These are phyloP conservation scores for Wickerhamomyces chambardii DNA, from an alignment of 805 yeast genomes.

Conservation along the genomic window DNA sequence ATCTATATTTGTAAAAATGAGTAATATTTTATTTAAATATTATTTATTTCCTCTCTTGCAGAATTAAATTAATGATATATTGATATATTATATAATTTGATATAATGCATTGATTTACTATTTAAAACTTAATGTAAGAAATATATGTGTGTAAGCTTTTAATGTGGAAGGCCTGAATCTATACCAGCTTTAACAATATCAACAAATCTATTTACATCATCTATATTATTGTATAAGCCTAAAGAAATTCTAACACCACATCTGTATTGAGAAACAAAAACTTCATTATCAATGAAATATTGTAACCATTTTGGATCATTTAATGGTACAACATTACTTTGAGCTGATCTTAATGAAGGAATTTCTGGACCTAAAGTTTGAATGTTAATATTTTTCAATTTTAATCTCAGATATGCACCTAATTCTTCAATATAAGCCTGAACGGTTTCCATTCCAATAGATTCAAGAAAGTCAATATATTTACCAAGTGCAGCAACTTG, in stretches of 20 bases:
- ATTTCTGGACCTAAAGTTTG: not conserved
- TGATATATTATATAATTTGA: no score
- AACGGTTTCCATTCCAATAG: constrained; percentile 1
- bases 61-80: no score
- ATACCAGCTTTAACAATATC: not conserved
- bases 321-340: not conserved
- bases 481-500: not conserved
- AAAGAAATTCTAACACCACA: constrained; percentile 1
- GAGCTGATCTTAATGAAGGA: not conserved
- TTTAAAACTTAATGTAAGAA: no score
- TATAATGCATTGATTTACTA: no score
- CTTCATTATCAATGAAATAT: not conserved
- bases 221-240: not conserved
- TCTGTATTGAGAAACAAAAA: not conserved
- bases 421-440: not conserved
- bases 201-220: not conserved
- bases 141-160: no score
- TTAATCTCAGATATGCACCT: not conserved
- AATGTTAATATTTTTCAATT: not conserved
- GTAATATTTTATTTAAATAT: no score
- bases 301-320: not conserved
- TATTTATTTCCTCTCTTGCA: no score
- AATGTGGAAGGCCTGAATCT: not conserved
- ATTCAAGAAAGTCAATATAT: not conserved
- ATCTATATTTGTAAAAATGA: no score